Conservation (phyloP, 1,284 basidiomycete species). For the Cryptococcus wingfieldii region DNA sequence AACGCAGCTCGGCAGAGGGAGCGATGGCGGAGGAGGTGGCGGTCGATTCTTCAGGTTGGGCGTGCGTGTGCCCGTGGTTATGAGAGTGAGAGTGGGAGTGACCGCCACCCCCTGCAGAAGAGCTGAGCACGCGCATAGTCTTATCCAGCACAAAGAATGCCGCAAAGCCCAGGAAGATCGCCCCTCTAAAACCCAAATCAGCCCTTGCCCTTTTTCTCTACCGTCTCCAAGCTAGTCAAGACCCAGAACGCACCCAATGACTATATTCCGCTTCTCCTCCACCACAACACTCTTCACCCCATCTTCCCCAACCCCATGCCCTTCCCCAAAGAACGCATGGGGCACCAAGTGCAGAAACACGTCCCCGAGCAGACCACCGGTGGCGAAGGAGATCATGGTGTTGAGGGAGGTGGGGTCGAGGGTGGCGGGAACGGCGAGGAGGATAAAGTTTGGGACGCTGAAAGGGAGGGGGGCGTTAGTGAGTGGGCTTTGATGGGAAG, state of each 20-base stretch:
- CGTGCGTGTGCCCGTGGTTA: slow-evolving; percentile 30
- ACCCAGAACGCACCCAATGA: slow-evolving; percentile 59
- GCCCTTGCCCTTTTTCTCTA: background rate
- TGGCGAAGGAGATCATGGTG: slow-evolving; percentile 66
- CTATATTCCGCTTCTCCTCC: slow-evolving; percentile 81
- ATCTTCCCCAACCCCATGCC: slow-evolving; percentile 53
- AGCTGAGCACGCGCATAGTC: slow-evolving; percentile 66
- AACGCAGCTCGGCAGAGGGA: slow-evolving; percentile 20
- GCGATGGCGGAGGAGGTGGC: slow-evolving; percentile 16
- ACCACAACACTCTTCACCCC: slow-evolving; percentile 67
- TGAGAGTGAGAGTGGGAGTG: slow-evolving; percentile 56
- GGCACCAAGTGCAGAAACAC: slow-evolving; percentile 85
- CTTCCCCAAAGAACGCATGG: slow-evolving; percentile 83
- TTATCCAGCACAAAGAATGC: slow-evolving; percentile 88
- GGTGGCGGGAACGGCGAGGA: slow-evolving; percentile 80
- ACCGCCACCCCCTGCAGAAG: slow-evolving; percentile 49
- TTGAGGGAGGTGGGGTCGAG: slow-evolving; percentile 77
- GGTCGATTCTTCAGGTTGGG: slow-evolving; percentile 17
- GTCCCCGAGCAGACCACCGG: slow-evolving; percentile 81
- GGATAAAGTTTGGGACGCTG: slow-evolving; percentile 84
- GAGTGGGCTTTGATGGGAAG: background rate
- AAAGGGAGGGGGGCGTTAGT: background rate
- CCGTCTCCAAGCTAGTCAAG: background rate
- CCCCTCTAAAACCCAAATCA: slow-evolving; percentile 52
- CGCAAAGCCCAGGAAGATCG: slow-evolving; percentile 75